These are phyloP conservation scores for Fraxinus velutina DNA, from an alignment of 305 asterid genomes.

Conservation along the genomic window DNA sequence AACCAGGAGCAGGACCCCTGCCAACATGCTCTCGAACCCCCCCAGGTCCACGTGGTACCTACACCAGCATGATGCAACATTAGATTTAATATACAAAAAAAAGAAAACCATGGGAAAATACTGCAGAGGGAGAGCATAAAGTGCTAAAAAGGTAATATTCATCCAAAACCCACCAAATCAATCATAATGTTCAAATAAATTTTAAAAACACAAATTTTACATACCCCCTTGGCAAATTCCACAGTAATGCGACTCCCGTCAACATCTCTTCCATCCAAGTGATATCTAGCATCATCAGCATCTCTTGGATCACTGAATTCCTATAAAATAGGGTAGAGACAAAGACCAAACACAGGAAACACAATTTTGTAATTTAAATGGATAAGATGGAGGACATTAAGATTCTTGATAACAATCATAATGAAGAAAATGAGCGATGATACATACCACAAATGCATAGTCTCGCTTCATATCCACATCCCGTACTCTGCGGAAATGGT, in stretches of 20 bases:
- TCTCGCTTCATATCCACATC: constrained; percentile 99
- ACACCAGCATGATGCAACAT: constrained; percentile 4
- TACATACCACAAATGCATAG: constrained; percentile 94
- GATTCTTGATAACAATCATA: background rate
- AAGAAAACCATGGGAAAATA: background rate
- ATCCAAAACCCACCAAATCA: background rate
- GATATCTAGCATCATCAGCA: constrained; percentile 92
- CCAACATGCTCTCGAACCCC: constrained; percentile 78
- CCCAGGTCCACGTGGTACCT: constrained; percentile 98
- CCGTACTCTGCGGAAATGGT: constrained; percentile 99
- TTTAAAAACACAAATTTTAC: constrained; percentile 19
- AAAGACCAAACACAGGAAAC: constrained; percentile 31
- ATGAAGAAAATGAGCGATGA: constrained; percentile 6
- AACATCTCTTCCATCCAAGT: constrained; percentile 78
- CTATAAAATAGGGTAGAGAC: constrained; percentile 36
- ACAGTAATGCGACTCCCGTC: constrained; percentile 90
- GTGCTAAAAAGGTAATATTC: background rate
- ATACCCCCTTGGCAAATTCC: constrained; percentile 92
- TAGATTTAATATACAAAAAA: background rate
- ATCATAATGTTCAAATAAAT: background rate
- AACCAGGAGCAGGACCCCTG: constrained; percentile 94
- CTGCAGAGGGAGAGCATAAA: background rate
- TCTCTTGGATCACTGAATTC: constrained; percentile 92
- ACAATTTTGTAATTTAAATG: constrained; percentile 14
- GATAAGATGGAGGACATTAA: background rate